phyloP scores from a whole-genome alignment of 768 basidiomycete genomes.

The Tulasnella sp. region DNA sequence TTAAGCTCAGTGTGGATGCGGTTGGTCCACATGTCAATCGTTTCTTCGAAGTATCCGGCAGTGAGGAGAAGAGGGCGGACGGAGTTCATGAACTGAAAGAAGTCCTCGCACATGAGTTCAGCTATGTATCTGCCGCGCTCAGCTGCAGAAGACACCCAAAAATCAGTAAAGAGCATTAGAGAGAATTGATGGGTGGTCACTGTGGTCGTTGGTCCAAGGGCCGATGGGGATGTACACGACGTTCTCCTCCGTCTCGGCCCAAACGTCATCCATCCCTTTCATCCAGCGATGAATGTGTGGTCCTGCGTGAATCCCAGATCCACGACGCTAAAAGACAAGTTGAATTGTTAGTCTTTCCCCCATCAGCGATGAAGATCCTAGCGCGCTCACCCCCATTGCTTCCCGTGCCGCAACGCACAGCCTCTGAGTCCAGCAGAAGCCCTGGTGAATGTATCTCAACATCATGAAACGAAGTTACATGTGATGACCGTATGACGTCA shows the following conservation, averaged over 20 bases:
- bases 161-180: too few relatives aligned
- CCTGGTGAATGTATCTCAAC: not conserved
- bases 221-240: not conserved
- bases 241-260: not conserved
- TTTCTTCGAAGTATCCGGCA: slow-evolving; percentile 5
- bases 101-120: not conserved
- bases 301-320: not conserved
- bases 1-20: not conserved
- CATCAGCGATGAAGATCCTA: not conserved
- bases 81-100: not conserved
- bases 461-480: not conserved
- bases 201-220: not conserved
- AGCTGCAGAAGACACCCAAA: not conserved
- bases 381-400: not conserved
- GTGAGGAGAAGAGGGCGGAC: not conserved
- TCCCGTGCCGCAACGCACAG: not conserved
- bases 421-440: not conserved
- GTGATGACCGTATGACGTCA: too few relatives aligned
- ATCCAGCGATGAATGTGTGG: not conserved
- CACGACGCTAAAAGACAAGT: not conserved
- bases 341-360: not conserved
- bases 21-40: not conserved
- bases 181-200: not conserved
- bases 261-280: not conserved
- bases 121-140: not conserved